Percentiles rank a stretch among this genome's conserved stretches.
These are phyloP conservation scores for Apium graveolens DNA, from an alignment of 129 eudicot genomes.

Conservation along the genomic window DNA sequence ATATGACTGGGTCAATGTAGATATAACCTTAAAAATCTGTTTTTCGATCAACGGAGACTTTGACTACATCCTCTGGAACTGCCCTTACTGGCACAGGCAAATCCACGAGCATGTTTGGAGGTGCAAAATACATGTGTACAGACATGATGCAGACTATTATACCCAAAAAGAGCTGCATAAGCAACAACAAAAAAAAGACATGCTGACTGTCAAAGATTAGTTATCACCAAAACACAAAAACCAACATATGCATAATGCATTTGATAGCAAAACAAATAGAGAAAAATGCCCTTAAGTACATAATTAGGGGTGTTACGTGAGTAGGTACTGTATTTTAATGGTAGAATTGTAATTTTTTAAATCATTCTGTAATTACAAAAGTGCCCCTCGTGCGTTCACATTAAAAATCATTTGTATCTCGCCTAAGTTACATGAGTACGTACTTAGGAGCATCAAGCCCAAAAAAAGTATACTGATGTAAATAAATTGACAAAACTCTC, in stretches of 20 bases:
- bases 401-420: too few relatives aligned
- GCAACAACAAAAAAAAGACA: not conserved
- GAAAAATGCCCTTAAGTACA: too few relatives aligned
- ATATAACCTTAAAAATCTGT: slow-evolving; percentile 40
- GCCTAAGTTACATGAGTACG: too few relatives aligned
- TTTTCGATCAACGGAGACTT: slow-evolving; percentile 59
- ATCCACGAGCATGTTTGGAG: slow-evolving; percentile 77
- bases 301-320: too few relatives aligned
- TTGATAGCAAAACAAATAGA: not conserved
- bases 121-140: slow-evolving; percentile 91
- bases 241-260: not conserved
- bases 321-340: too few relatives aligned
- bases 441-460: too few relatives aligned
- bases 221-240: not conserved
- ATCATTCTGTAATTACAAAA: too few relatives aligned
- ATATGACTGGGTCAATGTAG: slow-evolving; percentile 18
- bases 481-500: not conserved
- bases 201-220: not conserved
- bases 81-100: slow-evolving; percentile 53
- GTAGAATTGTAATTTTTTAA: too few relatives aligned
- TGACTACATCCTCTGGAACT: slow-evolving; percentile 31
- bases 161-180: slow-evolving; percentile 84
- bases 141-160: slow-evolving; percentile 95
- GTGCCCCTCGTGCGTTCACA: too few relatives aligned
- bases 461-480: not conserved